Evolutionary conservation across 164 flowering plant species (phyloP), one percentile per base, ranked within the genome.

Genomic region (Litsea cubeba): DNA sequence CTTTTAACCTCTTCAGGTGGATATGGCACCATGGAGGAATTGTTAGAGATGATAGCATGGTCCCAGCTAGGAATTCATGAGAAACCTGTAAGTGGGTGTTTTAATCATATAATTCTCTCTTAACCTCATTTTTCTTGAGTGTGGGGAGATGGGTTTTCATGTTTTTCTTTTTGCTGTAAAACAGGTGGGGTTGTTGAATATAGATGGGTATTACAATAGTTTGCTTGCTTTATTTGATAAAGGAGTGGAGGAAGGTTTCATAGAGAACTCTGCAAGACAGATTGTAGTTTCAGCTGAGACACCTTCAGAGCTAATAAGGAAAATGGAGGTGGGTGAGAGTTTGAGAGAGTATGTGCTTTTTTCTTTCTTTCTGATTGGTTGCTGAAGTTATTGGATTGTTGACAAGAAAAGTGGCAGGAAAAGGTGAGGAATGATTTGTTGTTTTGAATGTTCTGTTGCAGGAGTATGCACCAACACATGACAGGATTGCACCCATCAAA

Each of bases 171-270:
- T 57, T 26, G n/a, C 22, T 70, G 28, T 69, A 14, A 3, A 63
- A 35, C 78, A 87, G 88, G 90, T 87, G 50, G 90, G 90, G 8
- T 68, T 87, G 50, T 74, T 87, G 50, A 86, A 85, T 75, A 79
- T 84, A 6, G 88, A 84, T 77, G 90, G 88, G 54, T 87, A 87
- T 50, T 87, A 85, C 62, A 79, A 85, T 76, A 73, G 73, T 80
- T 83, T 86, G 84, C 86, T 88, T 0, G 79, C 82, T 17, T 74
- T 88, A 18, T 81, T 88, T 25, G 89, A 86, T 74, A 88, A 85
- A 78, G 88, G 85, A 10, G 89, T 86, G 3, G 86, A 86, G 76
- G 89, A 86, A 70, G 89, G 91, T n/a, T 88, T 88, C 62, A 84
- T 88, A 35, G 78, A 74, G 18, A 75, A 82, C 58, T 73, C 80